phyloP scores from a whole-genome alignment of 2,329 filamentous ascomycete species.

The Sarocladium kiliense region DNA sequence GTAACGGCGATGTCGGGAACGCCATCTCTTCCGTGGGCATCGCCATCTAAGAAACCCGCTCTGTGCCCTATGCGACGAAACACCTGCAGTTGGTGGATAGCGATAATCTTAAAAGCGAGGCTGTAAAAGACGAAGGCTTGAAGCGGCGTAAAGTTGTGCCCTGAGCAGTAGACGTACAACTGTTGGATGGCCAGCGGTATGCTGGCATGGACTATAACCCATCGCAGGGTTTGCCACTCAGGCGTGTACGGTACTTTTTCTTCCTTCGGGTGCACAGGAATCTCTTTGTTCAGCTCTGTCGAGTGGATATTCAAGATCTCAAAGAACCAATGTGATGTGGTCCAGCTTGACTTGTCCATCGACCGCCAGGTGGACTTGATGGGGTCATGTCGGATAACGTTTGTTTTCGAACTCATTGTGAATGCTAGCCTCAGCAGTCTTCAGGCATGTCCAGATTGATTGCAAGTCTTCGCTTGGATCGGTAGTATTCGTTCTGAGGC shows the following conservation, averaged over 20 bases:
- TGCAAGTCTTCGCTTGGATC: neutral
- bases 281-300: constrained; percentile 20
- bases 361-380: constrained; percentile 35
- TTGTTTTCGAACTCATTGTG: neutral
- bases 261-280: constrained; percentile 33
- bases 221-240: constrained; percentile 29
- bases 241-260: constrained; percentile 35
- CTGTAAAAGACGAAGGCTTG: constrained; percentile 31
- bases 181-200: constrained; percentile 33
- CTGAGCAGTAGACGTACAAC: constrained; percentile 23
- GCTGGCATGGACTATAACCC: constrained; percentile 32
- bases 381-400: constrained; percentile 19
- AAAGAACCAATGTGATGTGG: constrained; percentile 24
- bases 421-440: too few species aligned
- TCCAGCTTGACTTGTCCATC: constrained; percentile 24
- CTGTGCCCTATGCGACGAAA: constrained; percentile 31
- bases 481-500: too few species aligned
- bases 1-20: constrained; percentile 33
- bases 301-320: constrained; percentile 25
- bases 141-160: constrained; percentile 22
- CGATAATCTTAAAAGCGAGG: constrained; percentile 31
- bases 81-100: constrained; percentile 32
- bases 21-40: constrained; percentile 36
- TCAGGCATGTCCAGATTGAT: neutral
- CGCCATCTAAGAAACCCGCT: constrained; percentile 37